Base-by-base conservation (phyloP, 129 eudicot species). In the Artemisia tridentata region DNA sequence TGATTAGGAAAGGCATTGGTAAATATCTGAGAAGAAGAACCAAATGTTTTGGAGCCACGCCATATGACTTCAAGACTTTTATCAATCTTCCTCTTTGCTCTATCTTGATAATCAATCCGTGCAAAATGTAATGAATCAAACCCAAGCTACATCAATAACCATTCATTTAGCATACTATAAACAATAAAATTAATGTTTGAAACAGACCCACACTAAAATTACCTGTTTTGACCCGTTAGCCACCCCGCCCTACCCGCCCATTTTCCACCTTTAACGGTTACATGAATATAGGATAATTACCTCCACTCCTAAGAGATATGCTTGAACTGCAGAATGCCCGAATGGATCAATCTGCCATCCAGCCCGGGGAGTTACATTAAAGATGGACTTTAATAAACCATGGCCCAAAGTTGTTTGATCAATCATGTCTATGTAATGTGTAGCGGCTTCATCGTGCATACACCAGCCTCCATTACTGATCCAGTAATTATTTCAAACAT, bases 331-430 rank as follows among this genome's bases (percentile, higher is more conserved):
- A 18, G 98, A 92, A 80, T 92, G 96, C 17, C 98, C 96, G 18
- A 92, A 92, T 45, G 98, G 95, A 74, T 92, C 98, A 51, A 92
- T 92, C 75, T 92, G 98, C 98, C 96, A 92, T 75, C 96, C 98
- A 38, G 96, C 92, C 34, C 95, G 88, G 31, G 98, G 98, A 31
- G 98, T 89, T 68, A 63, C 82, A 63, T 92, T 89, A 59, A 92
- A 92, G 72, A 84, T 83, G 20, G 27, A 29, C 74, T 83, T 89
- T 71, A 92, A 77, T 69, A 82, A 62, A 5, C 31, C 79, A 74
- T 92, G 98, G 57, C 98, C 98, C 23, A 92, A 73, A 12, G 92
- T 89, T 11, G 98, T 89, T 80, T 92, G 96, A 82, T 92, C 98
- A 73, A 92, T 92, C 96, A 92, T 92, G 86, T 92, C 98, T 67